Base-by-base conservation (phyloP, 2,329 filamentous ascomycete species). In the Colletotrichum caudatum region DNA sequence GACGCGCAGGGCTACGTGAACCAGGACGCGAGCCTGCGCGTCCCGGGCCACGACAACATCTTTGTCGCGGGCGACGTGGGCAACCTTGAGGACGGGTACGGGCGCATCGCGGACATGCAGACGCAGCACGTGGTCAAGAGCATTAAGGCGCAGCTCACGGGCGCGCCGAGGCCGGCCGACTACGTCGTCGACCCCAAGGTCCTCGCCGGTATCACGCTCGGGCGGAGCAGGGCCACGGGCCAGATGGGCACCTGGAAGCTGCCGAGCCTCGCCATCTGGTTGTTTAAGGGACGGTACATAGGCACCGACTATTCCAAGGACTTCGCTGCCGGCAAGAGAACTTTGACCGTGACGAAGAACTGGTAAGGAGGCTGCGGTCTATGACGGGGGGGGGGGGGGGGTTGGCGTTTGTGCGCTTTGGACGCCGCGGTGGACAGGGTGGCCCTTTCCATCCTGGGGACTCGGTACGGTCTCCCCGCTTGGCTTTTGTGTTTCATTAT, bases 41-140 rank as follows among this genome's bases (percentile, higher is more conserved):
- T 77, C 1, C 76, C 79, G 8, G 79, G 78, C 1, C 72, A 82
- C 71, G 63, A 74, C 11, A 82, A 85, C 75, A 79, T 87, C 61
- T 86, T 85, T 74, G 79, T 84, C 23, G 66, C 83, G 5, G 85
- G 85, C 39, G 85, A 87, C 67, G 82, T 78, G 0, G 83, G 83
- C 11, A 80, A 79, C 74, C 78, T 85, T 23, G 82, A 86, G 74
- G 69, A 60, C 2, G 74, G 76, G 39, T 82, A 81, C 70, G 78
- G 77, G 0, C 63, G 74, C 6, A 53, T 76, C 33, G 78, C 80
- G 14, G 80, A 81, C 41, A 57, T 75, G 2, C 83, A 84, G 76
- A 63, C 76, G 4, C 64, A 71, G 26, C 78, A 83, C 65, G 72
- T 83, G 33, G 74, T 81, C 74, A 81, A 81, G 75, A 74, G 74